These are phyloP conservation scores for Aspergillus fumigatiaffinis DNA, from an alignment of 2,329 filamentous ascomycete genomes.

Conservation along the genomic window DNA sequence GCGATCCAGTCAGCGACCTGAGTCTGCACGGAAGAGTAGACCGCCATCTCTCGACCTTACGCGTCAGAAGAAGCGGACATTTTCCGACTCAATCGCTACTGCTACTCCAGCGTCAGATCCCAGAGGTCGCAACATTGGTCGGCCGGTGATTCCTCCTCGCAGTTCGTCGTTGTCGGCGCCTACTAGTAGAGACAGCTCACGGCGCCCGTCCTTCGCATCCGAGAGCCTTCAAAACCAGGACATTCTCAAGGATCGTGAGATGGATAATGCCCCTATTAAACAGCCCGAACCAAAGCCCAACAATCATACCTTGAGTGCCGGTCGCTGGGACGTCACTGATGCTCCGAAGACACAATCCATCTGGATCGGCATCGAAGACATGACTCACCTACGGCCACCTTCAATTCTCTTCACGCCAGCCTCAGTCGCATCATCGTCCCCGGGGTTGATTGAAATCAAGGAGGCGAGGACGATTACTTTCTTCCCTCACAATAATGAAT, in stretches of 20 bases:
- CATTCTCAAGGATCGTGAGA: slow-evolving; percentile 24
- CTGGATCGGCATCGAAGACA: slow-evolving; percentile 36
- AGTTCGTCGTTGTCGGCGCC: slow-evolving; percentile 46
- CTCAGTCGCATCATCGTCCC: slow-evolving; percentile 48
- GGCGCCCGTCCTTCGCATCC: slow-evolving; percentile 43
- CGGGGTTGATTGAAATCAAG: slow-evolving; percentile 53
- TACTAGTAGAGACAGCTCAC: slow-evolving; percentile 43
- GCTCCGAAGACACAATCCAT: slow-evolving; percentile 34
- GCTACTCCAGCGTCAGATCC: slow-evolving; percentile 22
- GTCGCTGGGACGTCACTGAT: slow-evolving; percentile 17
- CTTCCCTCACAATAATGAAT: slow-evolving; percentile 61
- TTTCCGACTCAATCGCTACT: slow-evolving; percentile 38
- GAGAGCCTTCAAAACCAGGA: slow-evolving; percentile 35
- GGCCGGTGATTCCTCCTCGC: slow-evolving; percentile 36
- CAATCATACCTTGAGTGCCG: slow-evolving; percentile 16
- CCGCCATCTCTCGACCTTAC: slow-evolving; percentile 31
- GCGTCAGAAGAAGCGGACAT: slow-evolving; percentile 32
- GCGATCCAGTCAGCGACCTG: slow-evolving; percentile 35
- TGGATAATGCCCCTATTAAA: slow-evolving; percentile 16
- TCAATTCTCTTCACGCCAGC: slow-evolving; percentile 47
- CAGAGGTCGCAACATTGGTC: slow-evolving; percentile 24
- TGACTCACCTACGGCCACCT: slow-evolving; percentile 43
- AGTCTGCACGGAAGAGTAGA: slow-evolving; percentile 32
- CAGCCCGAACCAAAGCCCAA: slow-evolving; percentile 19
- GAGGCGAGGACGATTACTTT: slow-evolving; percentile 60